Evolutionary conservation across 176 grass and related monocot genomes (phyloP).

Genomic region (Phragmites australis): DNA sequence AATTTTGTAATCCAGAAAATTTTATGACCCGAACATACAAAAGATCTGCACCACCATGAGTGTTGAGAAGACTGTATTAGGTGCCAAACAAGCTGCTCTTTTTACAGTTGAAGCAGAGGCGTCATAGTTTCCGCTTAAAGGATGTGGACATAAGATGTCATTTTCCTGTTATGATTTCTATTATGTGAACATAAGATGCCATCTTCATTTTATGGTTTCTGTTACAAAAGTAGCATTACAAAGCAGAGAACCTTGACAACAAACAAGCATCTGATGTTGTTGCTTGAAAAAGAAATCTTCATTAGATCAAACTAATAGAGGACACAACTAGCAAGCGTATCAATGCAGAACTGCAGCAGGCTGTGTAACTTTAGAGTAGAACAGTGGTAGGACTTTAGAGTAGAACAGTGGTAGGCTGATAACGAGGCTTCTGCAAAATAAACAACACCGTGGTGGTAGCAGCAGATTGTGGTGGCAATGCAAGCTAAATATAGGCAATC

Average conservation of each 20-base stretch:
- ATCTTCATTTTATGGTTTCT: constrained; percentile 12
- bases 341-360: background rate
- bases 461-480: background rate
- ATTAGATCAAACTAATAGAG: background rate
- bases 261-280: constrained; percentile 16
- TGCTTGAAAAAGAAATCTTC: background rate
- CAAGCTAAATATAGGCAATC: constrained; percentile 22
- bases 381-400: no score
- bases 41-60: background rate
- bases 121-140: background rate
- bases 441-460: background rate
- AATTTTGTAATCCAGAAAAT: constrained; percentile 1
- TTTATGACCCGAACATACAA: background rate
- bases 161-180: constrained; percentile 15
- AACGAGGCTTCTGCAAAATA: constrained; percentile 13
- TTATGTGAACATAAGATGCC: constrained; percentile 16
- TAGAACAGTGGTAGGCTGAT: constrained; percentile 6
- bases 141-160: constrained; percentile 1
- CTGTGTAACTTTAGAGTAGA: no score
- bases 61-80: background rate
- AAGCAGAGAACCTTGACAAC: background rate
- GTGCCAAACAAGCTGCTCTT: background rate
- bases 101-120: background rate
- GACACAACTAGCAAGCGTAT: constrained; percentile 21
- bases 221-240: constrained; percentile 12